Conservation (phyloP, 495 filamentous ascomycete genomes). For the Glonium stellatum region DNA sequence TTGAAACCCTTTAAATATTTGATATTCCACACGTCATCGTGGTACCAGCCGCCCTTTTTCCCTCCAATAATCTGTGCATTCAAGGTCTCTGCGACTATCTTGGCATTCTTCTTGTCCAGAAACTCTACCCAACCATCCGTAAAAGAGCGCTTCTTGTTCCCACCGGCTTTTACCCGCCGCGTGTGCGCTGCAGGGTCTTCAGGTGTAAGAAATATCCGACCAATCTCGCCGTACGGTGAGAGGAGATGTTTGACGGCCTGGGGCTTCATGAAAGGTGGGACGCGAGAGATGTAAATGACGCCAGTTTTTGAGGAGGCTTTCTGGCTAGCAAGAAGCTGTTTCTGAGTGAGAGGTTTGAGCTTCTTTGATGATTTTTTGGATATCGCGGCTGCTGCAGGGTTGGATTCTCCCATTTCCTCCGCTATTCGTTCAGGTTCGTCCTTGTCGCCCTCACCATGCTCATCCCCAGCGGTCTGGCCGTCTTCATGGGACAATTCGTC, state of each 20-base stretch:
- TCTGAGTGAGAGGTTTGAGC: slow-evolving; percentile 32
- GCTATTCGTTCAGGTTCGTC: not conserved
- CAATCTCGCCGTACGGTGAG: slow-evolving; percentile 68
- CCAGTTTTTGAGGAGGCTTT: slow-evolving; percentile 59
- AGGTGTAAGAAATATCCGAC: slow-evolving; percentile 80
- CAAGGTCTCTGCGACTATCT: slow-evolving; percentile 72
- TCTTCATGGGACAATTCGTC: slow-evolving; percentile 20
- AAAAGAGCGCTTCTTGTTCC: slow-evolving; percentile 82
- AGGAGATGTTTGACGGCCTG: slow-evolving; percentile 70
- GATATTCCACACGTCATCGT: slow-evolving; percentile 87
- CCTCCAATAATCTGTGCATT: slow-evolving; percentile 80
- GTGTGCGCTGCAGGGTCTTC: slow-evolving; percentile 59
- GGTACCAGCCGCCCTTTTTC: slow-evolving; percentile 80
- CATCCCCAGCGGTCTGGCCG: slow-evolving; percentile 4
- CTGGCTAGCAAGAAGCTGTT: slow-evolving; percentile 20
- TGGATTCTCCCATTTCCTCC: not conserved
- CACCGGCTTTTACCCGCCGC: slow-evolving; percentile 56
- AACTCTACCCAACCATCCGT: slow-evolving; percentile 96
- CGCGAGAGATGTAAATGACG: slow-evolving; percentile 80
- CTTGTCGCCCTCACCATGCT: slow-evolving; percentile 11
- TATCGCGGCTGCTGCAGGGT: slow-evolving; percentile 4
- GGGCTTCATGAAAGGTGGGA: slow-evolving; percentile 94
- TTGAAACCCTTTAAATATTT: slow-evolving; percentile 80
- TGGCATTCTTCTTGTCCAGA: slow-evolving; percentile 65
- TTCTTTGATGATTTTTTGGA: slow-evolving; percentile 31